Evolutionary conservation across 352 stramenopile species (phyloP), one percentile per base, ranked within the genome.

Genomic region (Peronospora belbahrii): DNA sequence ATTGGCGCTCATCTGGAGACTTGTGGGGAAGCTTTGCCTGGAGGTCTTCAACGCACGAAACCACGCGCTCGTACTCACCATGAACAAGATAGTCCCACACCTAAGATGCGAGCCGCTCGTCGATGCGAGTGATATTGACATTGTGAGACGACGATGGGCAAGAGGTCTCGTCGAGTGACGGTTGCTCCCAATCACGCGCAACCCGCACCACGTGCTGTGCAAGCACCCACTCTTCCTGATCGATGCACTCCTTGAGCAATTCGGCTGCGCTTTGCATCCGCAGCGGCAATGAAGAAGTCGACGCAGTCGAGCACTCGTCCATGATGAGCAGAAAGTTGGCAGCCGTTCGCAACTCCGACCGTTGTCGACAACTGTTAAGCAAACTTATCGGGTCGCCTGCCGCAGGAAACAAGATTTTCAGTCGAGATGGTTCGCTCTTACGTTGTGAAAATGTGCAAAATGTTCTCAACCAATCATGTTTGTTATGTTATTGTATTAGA

Each of bases 241-340:
- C 79, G 20, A 90, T 54, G 54, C 82, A 90, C 43, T 85, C 62
- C 4, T 57, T 67, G 8, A 89, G 42, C 7, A 93, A 39, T 42
- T 85, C 72, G 3, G 74, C 70, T 0, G 82, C 82, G 5, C 70
- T 75, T 11, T 71, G 66, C 48, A 65, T 83, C 0, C 82, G 68
- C 18, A 61, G 33, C 0, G 55, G 50, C 14, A 63, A 44, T 0
- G 63, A 68, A 1, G 62, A 58, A 9, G 49, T 44, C 22, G 54
- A 62, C 2, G 55, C 65, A 3, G 48, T 56, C 1, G 70, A 77
- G n/a, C 70, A 83, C 18, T 87, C 77, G 3, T 88, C 82, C 6
- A 93, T 37, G 15, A 89, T 83, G 6, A 93, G 49, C 42, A 93
- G 31, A 38, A 93, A 93, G 25, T 93, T 93, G 7, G 82, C 82